Conservation (phyloP, 768 basidiomycete genomes). For the Leccinum subgranulosum region DNA sequence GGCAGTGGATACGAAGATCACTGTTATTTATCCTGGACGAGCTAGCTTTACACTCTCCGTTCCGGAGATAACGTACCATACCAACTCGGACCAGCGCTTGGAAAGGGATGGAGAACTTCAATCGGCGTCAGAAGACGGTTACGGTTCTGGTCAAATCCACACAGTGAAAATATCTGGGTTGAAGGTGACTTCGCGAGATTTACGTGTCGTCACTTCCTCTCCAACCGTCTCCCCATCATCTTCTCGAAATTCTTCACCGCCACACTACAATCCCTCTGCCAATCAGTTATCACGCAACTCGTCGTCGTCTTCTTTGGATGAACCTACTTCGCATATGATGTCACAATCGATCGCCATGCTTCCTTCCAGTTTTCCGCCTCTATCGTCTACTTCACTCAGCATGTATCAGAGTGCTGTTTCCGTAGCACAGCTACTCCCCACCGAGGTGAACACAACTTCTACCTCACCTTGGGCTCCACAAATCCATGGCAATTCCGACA, state of each 20-base stretch:
- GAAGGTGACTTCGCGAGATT: slow-evolving; percentile 47
- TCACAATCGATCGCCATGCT: slow-evolving; percentile 70
- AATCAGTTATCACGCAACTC: slow-evolving; percentile 42
- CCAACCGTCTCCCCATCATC: slow-evolving; percentile 8
- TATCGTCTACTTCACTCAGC: slow-evolving; percentile 54
- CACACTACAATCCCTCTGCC: background rate
- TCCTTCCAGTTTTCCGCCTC: slow-evolving; percentile 46
- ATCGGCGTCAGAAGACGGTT: slow-evolving; percentile 13
- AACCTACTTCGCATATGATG: slow-evolving; percentile 64
- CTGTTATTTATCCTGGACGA: slow-evolving; percentile 61
- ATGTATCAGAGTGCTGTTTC: slow-evolving; percentile 80
- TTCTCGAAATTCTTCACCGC: slow-evolving; percentile 6
- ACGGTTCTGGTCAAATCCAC: slow-evolving; percentile 33
- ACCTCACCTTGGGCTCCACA: background rate
- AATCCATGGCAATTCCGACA: background rate
- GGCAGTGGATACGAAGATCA: slow-evolving; percentile 63
- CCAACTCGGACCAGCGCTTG: slow-evolving; percentile 22
- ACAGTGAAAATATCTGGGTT: slow-evolving; percentile 58
- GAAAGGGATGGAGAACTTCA: slow-evolving; percentile 27
- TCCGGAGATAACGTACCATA: slow-evolving; percentile 56
- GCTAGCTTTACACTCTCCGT: slow-evolving; percentile 60
- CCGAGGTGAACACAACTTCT: background rate
- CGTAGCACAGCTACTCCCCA: slow-evolving; percentile 5
- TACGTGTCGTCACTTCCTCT: slow-evolving; percentile 27
- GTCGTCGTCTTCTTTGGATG: slow-evolving; percentile 62